Evolutionary conservation across 2,329 filamentous ascomycete genomes (phyloP), one percentile per base, ranked within the genome.

Genomic region (Claviceps purpurea): DNA sequence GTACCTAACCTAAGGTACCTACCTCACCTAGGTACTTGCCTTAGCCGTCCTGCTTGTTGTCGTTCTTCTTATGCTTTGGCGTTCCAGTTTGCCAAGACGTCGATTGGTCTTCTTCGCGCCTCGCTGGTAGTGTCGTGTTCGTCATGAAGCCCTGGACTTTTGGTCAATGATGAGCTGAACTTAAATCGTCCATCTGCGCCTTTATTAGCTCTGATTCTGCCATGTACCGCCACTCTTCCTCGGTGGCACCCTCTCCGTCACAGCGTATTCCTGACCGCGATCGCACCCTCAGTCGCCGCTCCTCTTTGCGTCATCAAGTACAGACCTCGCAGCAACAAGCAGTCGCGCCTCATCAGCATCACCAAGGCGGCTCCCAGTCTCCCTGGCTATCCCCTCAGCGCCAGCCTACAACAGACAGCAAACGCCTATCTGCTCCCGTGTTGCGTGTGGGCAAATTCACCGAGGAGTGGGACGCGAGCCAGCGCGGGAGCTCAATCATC

Each of bases 381-480:
- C 44, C 53, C 20, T 58, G 56, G 42, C 57, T 57, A 24, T 57
- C 56, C 34, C 57, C 55, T 34, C 58, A 59, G 47, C 57, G 56
- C 37, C 60, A 61, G 40, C 49, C 20, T 45, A 37, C 43, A 26
- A 49, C 49, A n/a, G 8, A 22, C 24, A 38, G 26, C 44, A 53
- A 48, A 14, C 44, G 18, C 20, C 18, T 44, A 1, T 52, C 52
- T 43, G 47, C 42, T n/a, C 24, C 51, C 41, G 50, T 45, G 47
- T 37, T 43, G 13, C 47, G 50, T 4, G 52, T 40, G 46, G 73
- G 79, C 55, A 78, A 73, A 59, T 85, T 86, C 61, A 81, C 77
- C 58, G 83, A 88, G 64, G 79, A 85, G 70, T 87, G 84, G 75
- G 82, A 86, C 68, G 80, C 79, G 49, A 81, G 76, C 60, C 81